These are phyloP conservation scores for Trypanosoma rangeli DNA, from an alignment of 208 protist genomes.

Conservation along the genomic window DNA sequence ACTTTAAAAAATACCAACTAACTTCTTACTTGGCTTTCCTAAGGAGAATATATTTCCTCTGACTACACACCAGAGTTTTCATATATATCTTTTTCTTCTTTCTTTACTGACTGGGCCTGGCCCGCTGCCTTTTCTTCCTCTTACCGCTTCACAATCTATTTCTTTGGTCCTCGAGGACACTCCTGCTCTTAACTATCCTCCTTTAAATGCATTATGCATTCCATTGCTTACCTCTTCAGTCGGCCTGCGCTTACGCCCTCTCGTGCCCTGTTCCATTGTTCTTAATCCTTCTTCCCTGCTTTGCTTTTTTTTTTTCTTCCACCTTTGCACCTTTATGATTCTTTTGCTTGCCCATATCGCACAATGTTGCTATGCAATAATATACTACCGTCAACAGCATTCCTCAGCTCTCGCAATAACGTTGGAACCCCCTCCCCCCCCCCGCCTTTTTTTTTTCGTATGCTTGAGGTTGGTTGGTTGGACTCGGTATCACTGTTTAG, in stretches of 20 bases:
- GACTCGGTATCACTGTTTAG: background rate
- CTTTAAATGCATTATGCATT: slow-evolving; percentile 12
- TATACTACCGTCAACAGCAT: background rate
- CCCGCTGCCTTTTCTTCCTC: too few relatives aligned
- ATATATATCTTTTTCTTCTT: background rate
- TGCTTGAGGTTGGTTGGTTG: background rate
- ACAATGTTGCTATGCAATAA: background rate
- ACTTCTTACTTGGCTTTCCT: background rate
- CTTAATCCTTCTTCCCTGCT: background rate
- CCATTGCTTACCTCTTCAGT: background rate
- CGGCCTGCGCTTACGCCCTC: background rate
- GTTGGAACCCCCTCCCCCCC: too few relatives aligned
- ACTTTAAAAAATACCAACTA: background rate
- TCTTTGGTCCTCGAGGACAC: background rate
- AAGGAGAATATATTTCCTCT: background rate
- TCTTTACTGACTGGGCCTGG: background rate
- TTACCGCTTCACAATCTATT: background rate
- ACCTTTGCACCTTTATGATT: background rate
- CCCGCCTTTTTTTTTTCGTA: too few relatives aligned
- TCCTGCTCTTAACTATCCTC: background rate
- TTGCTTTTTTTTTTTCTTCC: background rate
- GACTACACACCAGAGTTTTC: background rate
- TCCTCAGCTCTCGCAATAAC: background rate
- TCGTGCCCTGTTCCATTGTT: background rate
- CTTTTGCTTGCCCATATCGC: background rate